These are phyloP conservation scores for Candida gorgasii DNA, from an alignment of 805 yeast genomes.

Conservation along the genomic window DNA sequence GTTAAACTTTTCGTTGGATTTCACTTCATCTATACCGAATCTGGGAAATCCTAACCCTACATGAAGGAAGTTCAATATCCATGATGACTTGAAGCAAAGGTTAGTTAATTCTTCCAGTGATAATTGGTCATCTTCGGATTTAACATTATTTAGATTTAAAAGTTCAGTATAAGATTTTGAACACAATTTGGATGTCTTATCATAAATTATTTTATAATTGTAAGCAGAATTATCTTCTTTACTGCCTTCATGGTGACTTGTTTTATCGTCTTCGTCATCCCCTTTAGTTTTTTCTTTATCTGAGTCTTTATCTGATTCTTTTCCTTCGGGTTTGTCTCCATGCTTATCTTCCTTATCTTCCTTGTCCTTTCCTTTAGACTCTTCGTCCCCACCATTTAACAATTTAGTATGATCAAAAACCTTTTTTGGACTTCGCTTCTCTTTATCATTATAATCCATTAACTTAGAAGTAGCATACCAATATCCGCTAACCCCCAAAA, in stretches of 20 bases:
- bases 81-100: conserved; percentile 62
- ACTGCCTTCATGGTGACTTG: conserved; percentile 8
- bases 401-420: conserved; percentile 1
- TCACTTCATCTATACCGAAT: conserved; percentile 41
- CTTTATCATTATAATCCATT: conserved; percentile 24
- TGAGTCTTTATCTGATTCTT: not conserved
- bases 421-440: conserved; percentile 1
- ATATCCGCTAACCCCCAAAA: conserved; percentile 67
- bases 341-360: too few species aligned
- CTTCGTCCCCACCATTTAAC: too few species aligned
- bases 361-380: too few species aligned
- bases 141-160: conserved; percentile 31
- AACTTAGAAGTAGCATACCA: conserved; percentile 61
- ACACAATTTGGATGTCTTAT: conserved; percentile 50
- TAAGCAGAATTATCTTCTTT: conserved; percentile 28
- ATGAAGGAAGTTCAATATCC: conserved; percentile 58
- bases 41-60: conserved; percentile 62
- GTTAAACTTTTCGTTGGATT: conserved; percentile 24
- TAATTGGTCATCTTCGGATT: conserved; percentile 27
- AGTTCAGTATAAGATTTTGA: conserved; percentile 40
- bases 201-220: conserved; percentile 44
- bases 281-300: not conserved
- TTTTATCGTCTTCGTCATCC: conserved; percentile 16
- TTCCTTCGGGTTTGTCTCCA: too few species aligned
- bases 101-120: conserved; percentile 48